Evolutionary conservation across 1,139 yeast species (phyloP).

Genomic region (Kodamaea anthophila): DNA sequence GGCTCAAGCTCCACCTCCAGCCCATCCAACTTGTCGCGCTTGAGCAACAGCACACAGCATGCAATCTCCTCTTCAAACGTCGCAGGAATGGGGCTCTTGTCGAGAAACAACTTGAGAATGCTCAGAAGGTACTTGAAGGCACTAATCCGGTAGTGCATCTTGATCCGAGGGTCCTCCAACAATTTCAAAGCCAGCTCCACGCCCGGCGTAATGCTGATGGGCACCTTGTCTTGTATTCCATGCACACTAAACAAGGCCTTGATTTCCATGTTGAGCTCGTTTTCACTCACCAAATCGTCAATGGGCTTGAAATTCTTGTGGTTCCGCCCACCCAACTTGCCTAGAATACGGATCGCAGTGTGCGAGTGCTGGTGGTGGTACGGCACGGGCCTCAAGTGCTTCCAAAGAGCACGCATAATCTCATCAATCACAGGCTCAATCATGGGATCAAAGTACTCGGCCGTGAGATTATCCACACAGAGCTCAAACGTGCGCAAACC

Average conservation of each 20-base stretch:
- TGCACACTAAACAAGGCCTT: conserved; percentile 64
- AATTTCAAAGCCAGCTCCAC: conserved; percentile 64
- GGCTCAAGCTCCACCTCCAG: conserved; percentile 28
- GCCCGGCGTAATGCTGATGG: conserved; percentile 79
- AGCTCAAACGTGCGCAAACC: conserved; percentile 90
- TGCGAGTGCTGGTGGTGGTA: conserved; percentile 92
- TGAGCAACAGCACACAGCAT: conserved; percentile 42
- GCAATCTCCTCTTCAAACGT: conserved; percentile 42
- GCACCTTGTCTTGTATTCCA: conserved; percentile 56
- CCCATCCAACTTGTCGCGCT: conserved; percentile 37
- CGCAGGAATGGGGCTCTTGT: conserved; percentile 57
- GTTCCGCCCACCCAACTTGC: conserved; percentile 94
- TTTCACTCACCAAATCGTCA: conserved; percentile 50
- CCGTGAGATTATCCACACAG: conserved; percentile 95
- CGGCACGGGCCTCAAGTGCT: conserved; percentile 85
- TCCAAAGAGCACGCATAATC: conserved; percentile 90
- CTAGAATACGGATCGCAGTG: conserved; percentile 86
- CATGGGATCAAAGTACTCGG: conserved; percentile 95
- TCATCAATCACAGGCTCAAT: conserved; percentile 93
- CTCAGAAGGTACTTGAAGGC: conserved; percentile 71
- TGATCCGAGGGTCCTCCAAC: conserved; percentile 61
- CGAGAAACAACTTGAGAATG: conserved; percentile 63
- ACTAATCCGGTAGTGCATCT: conserved; percentile 62
- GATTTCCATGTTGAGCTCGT: conserved; percentile 61
- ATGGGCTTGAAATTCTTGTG: conserved; percentile 79